A percentile compares a stretch with the other conserved stretches of the same genome.
Conservation (phyloP, 2,329 filamentous ascomycete species). For the Neurospora sp. region DNA sequence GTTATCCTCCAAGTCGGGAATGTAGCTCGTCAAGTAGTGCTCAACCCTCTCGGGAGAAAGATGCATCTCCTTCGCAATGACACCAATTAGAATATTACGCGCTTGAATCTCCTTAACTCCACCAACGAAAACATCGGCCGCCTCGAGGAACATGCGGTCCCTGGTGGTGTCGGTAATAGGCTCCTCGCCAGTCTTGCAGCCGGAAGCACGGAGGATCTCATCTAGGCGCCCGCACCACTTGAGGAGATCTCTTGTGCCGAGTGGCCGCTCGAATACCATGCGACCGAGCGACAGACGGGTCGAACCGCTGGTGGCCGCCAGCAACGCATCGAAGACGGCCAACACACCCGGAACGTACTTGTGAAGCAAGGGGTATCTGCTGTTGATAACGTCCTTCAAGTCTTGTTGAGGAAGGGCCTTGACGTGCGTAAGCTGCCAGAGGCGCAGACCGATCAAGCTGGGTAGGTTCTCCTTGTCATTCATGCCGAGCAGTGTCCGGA, state of each 20-base stretch:
- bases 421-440: constrained; percentile 75
- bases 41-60: constrained; percentile 73
- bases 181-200: constrained; percentile 57
- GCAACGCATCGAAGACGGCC: constrained; percentile 46
- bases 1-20: constrained; percentile 57
- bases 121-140: constrained; percentile 83
- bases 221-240: constrained; percentile 82
- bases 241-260: constrained; percentile 60
- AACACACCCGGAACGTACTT: constrained; percentile 51
- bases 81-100: constrained; percentile 49
- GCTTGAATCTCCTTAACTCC: constrained; percentile 59
- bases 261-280: constrained; percentile 33
- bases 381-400: constrained; percentile 61
- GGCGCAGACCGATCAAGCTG: constrained; percentile 68
- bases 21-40: constrained; percentile 64
- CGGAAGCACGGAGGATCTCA: constrained; percentile 49
- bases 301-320: constrained; percentile 28
- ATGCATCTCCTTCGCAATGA: constrained; percentile 78
- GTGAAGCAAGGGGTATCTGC: constrained; percentile 59
- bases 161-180: constrained; percentile 59
- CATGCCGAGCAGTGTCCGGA: constrained; percentile 64
- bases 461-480: constrained; percentile 59
- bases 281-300: constrained; percentile 24
- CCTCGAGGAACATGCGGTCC: constrained; percentile 87
- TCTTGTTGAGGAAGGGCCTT: constrained; percentile 57